Conservation (phyloP, 305 asterid species). For the Striga hermonthica region DNA sequence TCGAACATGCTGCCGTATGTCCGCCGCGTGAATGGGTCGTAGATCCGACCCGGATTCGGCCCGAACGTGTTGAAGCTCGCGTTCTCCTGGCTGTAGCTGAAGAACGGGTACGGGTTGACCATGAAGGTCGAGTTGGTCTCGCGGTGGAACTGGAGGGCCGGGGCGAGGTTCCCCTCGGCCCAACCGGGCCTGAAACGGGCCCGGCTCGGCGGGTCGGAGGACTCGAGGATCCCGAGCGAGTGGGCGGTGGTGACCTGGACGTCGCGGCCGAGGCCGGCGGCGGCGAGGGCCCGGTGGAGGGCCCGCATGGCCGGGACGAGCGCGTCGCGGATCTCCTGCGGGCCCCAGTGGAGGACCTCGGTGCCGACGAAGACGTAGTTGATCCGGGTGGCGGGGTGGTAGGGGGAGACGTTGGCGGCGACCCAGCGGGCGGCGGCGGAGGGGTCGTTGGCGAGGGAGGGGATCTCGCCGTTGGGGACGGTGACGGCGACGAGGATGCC, state of each 20-base stretch:
- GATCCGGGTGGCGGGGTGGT: conserved; percentile 58
- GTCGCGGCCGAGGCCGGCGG: conserved; percentile 30
- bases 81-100: conserved; percentile 47
- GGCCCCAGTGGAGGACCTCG: conserved; percentile 90
- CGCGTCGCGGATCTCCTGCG: conserved; percentile 51
- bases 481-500: conserved; percentile 72
- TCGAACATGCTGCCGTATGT: conserved; percentile 73
- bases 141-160: conserved; percentile 55
- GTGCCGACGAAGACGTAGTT: conserved; percentile 71
- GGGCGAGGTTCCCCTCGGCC: conserved; percentile 58
- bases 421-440: conserved; percentile 51
- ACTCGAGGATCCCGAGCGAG: conserved; percentile 58
- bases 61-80: conserved; percentile 43
- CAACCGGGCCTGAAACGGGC: conserved; percentile 72
- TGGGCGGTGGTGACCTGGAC: conserved; percentile 72
- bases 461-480: conserved; percentile 77
- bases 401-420: conserved; percentile 48
- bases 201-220: conserved; percentile 60
- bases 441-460: conserved; percentile 40
- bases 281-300: conserved; percentile 46
- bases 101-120: conserved; percentile 88
- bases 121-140: conserved; percentile 66
- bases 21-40: conserved; percentile 35
- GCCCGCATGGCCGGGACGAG: conserved; percentile 66
- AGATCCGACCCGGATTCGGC: conserved; percentile 32